phyloP scores from a whole-genome alignment of 495 filamentous ascomycete species.

The Copromyces sp. region DNA sequence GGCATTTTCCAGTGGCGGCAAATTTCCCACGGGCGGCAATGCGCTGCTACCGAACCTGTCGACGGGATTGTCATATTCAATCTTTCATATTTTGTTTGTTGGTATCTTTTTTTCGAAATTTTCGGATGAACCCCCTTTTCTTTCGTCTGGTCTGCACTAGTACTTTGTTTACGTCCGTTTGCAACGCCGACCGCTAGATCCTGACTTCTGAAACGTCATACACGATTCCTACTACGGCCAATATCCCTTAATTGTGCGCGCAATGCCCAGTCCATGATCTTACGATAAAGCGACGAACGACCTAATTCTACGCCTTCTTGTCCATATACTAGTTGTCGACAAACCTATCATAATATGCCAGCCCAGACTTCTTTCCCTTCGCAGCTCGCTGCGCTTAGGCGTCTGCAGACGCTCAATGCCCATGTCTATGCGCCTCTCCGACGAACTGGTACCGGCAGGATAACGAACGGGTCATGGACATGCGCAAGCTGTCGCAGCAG shows the following conservation, averaged over 20 bases:
- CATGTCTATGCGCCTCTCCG: conserved; percentile 15
- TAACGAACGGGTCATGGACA: conserved; percentile 19
- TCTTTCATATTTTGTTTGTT: background rate
- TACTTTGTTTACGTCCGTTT: background rate
- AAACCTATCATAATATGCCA: background rate
- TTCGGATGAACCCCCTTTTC: background rate
- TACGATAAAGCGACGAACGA: background rate
- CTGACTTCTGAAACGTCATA: background rate
- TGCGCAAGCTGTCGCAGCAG: conserved; percentile 34
- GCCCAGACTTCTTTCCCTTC: background rate
- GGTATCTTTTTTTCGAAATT: background rate
- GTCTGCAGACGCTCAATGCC: background rate
- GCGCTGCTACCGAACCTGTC: background rate
- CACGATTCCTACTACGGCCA: background rate
- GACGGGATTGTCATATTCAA: background rate
- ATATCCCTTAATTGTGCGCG: background rate
- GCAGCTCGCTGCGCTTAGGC: background rate
- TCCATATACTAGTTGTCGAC: background rate
- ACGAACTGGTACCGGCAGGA: conserved; percentile 11
- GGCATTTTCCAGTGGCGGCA: background rate
- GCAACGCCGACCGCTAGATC: background rate
- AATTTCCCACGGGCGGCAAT: background rate
- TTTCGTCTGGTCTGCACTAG: background rate
- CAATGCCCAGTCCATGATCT: background rate
- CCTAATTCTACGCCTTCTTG: background rate